Base-by-base conservation (phyloP, 78 protist species). In the Anaeramoeba ignava region DNA sequence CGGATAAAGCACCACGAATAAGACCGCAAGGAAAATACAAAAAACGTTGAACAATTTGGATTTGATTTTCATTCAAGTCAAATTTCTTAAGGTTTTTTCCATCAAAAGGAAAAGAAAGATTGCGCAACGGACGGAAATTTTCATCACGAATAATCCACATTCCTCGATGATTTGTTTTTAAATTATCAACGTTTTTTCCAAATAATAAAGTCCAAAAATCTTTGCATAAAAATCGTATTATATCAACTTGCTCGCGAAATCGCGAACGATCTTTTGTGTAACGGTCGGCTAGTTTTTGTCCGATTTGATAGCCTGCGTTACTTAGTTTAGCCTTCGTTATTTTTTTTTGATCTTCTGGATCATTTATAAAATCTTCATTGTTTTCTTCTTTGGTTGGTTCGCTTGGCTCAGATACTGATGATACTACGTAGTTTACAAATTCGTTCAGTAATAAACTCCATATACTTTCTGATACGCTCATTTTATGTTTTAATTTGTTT, bases 141-240 rank as follows among this genome's bases (percentile, higher is more conserved):
- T 54, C 73, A 17, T 54, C 73, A 27, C 17, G 73, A 17, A 54
- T 27, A 8, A 54, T 54, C 73, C 73, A 54, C 73, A 27, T 54
- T 17, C 73, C 88, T 42, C 42, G 38, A 39, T 87, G 82, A 42
- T 87, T 87, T 33, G 89, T 87, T 1, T 68, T 81, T 27, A 87
- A 67, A 36, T 79, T 82, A 82, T 87, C 85, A 38, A 87, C 68
- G 54, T 78, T 85, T 83, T 87, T 87, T n/a, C 83, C n/a, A 40
- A 79, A 87, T 27, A 79, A 2, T 33, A 36, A 79, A 33, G 8
- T 0, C 89, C 89, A 87, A 2, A 87, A 82, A 23, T 87, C 89
- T 41, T 83, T 82, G 83, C 86, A 81, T 33, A 87, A 3, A 40
- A 83, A 87, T 42, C 79, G 83, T 81, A 87, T 79, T n/a, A 42